Conservation (phyloP, 495 filamentous ascomycete genomes). For the Rhypophila decipiens region DNA sequence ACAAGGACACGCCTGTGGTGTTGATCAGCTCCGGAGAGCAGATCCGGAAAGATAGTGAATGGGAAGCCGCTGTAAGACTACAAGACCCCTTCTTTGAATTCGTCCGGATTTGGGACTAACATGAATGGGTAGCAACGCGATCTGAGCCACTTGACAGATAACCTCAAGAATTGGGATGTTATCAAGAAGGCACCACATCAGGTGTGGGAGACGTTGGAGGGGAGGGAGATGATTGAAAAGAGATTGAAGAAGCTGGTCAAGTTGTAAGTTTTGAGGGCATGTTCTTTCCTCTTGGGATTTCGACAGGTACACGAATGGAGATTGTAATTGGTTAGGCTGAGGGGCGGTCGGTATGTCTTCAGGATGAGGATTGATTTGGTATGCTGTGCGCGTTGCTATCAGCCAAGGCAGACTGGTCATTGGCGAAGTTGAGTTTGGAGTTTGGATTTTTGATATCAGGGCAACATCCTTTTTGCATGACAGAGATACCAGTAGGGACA, state of each 20-base stretch:
- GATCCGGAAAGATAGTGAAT: conserved; percentile 53
- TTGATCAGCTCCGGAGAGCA: conserved; percentile 72
- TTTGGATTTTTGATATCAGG: too few relatives aligned
- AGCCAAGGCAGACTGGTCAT: too few relatives aligned
- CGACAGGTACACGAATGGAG: too few relatives aligned
- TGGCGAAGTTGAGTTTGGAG: too few relatives aligned
- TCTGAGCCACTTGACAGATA: conserved; percentile 68
- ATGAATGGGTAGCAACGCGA: conserved; percentile 55
- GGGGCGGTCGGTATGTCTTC: too few relatives aligned
- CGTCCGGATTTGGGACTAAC: background rate
- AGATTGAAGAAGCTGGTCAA: conserved; percentile 47
- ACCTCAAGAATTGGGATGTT: conserved; percentile 77
- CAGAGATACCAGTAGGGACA: too few relatives aligned
- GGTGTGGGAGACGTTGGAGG: conserved; percentile 69
- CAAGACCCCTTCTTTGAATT: background rate
- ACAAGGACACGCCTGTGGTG: conserved; percentile 61
- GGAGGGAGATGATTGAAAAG: conserved; percentile 54
- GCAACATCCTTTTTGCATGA: too few relatives aligned
- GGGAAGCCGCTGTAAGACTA: conserved; percentile 53
- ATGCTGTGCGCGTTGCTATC: too few relatives aligned
- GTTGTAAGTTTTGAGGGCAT: background rate
- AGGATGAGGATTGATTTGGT: too few relatives aligned
- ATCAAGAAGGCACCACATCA: conserved; percentile 79
- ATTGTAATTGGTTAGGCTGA: too few relatives aligned
- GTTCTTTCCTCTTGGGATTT: too few relatives aligned